phyloP scores from a whole-genome alignment of 1,284 basidiomycete genomes.

The Leccinum variabile region DNA sequence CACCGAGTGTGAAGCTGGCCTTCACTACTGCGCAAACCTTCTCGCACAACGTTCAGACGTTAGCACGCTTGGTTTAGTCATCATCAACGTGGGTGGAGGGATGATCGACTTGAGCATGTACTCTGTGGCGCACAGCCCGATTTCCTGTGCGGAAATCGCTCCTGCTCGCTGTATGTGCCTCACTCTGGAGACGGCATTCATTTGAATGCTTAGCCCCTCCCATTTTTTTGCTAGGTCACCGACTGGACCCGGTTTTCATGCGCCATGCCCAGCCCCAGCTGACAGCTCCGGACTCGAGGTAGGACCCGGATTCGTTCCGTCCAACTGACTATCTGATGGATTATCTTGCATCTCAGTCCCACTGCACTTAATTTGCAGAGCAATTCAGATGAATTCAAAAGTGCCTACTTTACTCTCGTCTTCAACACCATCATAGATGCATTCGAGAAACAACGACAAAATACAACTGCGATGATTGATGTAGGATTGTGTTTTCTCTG shows the following conservation, averaged over 20 bases:
- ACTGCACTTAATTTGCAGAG: no score
- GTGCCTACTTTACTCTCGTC: neutral
- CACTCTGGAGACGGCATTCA: neutral
- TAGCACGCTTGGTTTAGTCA: neutral
- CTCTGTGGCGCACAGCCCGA: neutral
- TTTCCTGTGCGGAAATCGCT: neutral
- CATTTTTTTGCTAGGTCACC: neutral
- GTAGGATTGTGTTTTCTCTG: neutral
- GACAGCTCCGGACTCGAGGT: neutral
- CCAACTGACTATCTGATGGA: no score
- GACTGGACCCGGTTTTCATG: neutral
- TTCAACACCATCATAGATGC: neutral
- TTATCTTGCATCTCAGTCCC: neutral
- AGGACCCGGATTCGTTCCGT: neutral
- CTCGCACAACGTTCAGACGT: constrained; percentile 16
- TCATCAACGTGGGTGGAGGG: neutral
- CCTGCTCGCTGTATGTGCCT: neutral
- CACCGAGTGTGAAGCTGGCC: constrained; percentile 49
- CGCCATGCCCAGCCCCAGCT: neutral
- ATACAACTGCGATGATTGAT: neutral
- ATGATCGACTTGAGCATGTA: neutral
- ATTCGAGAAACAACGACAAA: neutral
- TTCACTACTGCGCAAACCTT: constrained; percentile 44
- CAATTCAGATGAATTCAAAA: no score
- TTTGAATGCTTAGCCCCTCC: neutral